Evolutionary conservation across 2,329 filamentous ascomycete genomes (phyloP).

Genomic region (Helicocarpus griseus): DNA sequence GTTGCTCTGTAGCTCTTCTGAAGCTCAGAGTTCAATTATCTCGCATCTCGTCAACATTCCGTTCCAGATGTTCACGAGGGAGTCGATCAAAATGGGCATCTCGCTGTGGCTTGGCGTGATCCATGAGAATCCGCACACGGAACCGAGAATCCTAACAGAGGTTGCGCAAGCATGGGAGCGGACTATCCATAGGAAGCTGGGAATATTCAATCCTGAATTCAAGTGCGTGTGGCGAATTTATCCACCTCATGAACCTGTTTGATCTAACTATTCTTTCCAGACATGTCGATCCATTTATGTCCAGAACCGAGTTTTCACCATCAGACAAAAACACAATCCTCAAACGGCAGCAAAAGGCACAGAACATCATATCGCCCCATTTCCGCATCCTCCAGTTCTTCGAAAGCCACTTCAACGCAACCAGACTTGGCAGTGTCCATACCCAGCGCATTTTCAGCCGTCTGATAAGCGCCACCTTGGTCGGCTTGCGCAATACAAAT

Average conservation of each 20-base stretch:
- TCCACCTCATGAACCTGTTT: background rate
- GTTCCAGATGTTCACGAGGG: constrained; percentile 85
- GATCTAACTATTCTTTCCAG: constrained; percentile 24
- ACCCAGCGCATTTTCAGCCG: constrained; percentile 74
- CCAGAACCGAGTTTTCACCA: constrained; percentile 85
- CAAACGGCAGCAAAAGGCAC: constrained; percentile 66
- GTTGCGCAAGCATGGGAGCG: constrained; percentile 86
- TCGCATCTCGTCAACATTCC: constrained; percentile 87
- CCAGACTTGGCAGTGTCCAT: constrained; percentile 72
- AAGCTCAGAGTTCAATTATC: constrained; percentile 67
- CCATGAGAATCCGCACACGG: constrained; percentile 85
- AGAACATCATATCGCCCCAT: constrained; percentile 79
- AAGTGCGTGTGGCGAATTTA: constrained; percentile 42
- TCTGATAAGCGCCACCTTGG: constrained; percentile 67
- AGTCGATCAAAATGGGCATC: constrained; percentile 89
- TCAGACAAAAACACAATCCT: constrained; percentile 68
- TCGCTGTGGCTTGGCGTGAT: constrained; percentile 96
- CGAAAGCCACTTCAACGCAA: constrained; percentile 88
- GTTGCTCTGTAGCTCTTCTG: constrained; percentile 67
- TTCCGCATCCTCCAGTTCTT: constrained; percentile 79
- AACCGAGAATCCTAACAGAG: constrained; percentile 74
- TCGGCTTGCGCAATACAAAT: constrained; percentile 59
- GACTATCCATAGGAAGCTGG: constrained; percentile 65
- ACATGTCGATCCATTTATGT: constrained; percentile 78
- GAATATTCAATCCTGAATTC: constrained; percentile 68